A percentile compares a stretch with the other conserved stretches of the same genome.
These are phyloP conservation scores for Hypoxylon rubiginosum DNA, from an alignment of 2,329 filamentous ascomycete species.

Conservation along the genomic window DNA sequence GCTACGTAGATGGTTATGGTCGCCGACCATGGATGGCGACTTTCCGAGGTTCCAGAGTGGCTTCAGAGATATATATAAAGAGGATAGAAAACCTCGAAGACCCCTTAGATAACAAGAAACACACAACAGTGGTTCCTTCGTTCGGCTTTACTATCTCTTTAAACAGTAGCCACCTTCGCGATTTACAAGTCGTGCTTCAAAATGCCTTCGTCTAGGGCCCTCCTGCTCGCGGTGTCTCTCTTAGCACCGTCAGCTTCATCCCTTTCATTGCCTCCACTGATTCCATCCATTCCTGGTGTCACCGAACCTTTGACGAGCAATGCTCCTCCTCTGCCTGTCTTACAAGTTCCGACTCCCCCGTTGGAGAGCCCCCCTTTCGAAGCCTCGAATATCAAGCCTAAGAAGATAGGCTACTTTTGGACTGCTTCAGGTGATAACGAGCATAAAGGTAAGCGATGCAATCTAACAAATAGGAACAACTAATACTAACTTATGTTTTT, in stretches of 20 bases:
- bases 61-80: too few species aligned
- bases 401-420: constrained; percentile 77
- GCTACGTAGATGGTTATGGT: too few species aligned
- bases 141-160: too few species aligned
- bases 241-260: constrained; percentile 9
- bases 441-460: constrained; percentile 56
- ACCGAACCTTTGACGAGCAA: constrained; percentile 67
- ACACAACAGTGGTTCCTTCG: too few species aligned
- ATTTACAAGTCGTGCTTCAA: neutral
- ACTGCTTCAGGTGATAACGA: constrained; percentile 71
- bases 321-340: constrained; percentile 67
- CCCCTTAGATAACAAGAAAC: too few species aligned
- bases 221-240: constrained; percentile 12
- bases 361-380: constrained; percentile 67
- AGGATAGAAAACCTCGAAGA: too few species aligned
- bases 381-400: constrained; percentile 69
- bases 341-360: constrained; percentile 71
- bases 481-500: neutral
- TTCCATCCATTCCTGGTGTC: constrained; percentile 70
- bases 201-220: constrained; percentile 20
- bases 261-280: constrained; percentile 65
- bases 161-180: too few species aligned
- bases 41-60: too few species aligned
- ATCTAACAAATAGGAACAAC: neutral
- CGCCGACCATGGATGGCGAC: too few species aligned